Base-by-base conservation (phyloP, 2,329 filamentous ascomycete species). In the Davidsoniella australis region DNA sequence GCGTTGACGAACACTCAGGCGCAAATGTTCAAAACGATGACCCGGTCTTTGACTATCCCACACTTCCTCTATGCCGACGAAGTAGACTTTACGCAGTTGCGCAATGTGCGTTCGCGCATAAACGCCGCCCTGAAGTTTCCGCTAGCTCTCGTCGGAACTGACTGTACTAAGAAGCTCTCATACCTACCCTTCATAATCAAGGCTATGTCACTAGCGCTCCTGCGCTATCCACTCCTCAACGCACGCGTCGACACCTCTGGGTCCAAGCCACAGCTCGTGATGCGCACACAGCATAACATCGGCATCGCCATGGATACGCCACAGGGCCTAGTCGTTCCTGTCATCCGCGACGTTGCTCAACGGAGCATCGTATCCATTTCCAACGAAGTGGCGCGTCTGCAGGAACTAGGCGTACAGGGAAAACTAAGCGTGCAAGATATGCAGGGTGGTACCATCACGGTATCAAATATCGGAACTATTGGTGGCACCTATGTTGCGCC, bases 11-110 rank as follows among this genome's bases (percentile, higher is more conserved):
- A 80, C 37, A 82, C 85, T 12, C 89, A 96, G 66, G 72, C 76
- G 37, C 82, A 86, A 61, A 98, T 98, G 91, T 96, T 94, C 78
- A 95, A 93, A 68, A 75, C 80, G 53, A 98, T 98, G 91, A 95
- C 89, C 12, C 79, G 79, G 52, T 95, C 89, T 2, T 73, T 98
- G 55, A 76, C 66, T 46, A 96, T 95, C 58, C 91, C 91, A 0
- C 91, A 96, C 65, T 95, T 98, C 66, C 76, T 96, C 53, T 98
- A 94, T 67, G 82, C 86, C 38, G 87, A 94, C 64, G 85, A 89
- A 61, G 71, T 94, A 45, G 83, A 93, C 66, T 81, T 95, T 62
- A 80, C 82, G 41, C 70, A 73, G 38, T 73, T 98, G 4, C 78
- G 78, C 52, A 66, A 74, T 45, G 72, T 95, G 47, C 84, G 91